Evolutionary conservation across 2,329 filamentous ascomycete genomes (phyloP).

Genomic region (Pseudogymnoascus sp.): DNA sequence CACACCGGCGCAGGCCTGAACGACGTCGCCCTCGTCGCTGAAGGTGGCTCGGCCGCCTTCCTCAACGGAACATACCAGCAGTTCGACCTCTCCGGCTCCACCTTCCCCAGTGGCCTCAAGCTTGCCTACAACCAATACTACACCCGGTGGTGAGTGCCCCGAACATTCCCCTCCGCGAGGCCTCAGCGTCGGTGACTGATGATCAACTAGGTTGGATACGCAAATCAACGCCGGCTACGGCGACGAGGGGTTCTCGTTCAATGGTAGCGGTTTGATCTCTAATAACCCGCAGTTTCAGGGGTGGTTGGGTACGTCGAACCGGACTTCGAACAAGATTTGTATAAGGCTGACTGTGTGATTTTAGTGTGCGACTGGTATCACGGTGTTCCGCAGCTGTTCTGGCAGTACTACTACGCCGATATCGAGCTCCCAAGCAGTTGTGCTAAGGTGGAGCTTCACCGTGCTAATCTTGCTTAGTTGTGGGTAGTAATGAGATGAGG

Average conservation of each 20-base stretch:
- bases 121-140: background rate
- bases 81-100: slow-evolving; percentile 15
- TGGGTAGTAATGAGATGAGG: background rate
- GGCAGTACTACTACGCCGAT: slow-evolving; percentile 12
- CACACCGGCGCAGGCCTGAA: slow-evolving; percentile 18
- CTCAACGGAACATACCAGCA: slow-evolving; percentile 18
- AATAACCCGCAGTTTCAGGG: slow-evolving; percentile 9
- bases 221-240: slow-evolving; percentile 14
- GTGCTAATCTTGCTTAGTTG: slow-evolving; percentile 8
- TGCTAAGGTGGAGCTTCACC: slow-evolving; percentile 14
- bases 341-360: background rate
- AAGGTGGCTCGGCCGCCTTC: slow-evolving; percentile 13
- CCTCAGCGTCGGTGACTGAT: background rate
- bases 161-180: background rate
- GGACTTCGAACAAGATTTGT: background rate
- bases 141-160: slow-evolving; percentile 7
- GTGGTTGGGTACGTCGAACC: slow-evolving; percentile 12
- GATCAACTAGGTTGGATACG: slow-evolving; percentile 1
- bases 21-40: slow-evolving; percentile 14
- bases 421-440: slow-evolving; percentile 16
- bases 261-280: slow-evolving; percentile 14
- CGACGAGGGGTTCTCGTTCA: slow-evolving; percentile 15
- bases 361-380: slow-evolving; percentile 21
- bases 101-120: slow-evolving; percentile 10
- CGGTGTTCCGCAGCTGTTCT: slow-evolving; percentile 21